Evolutionary conservation across 495 filamentous ascomycete genomes (phyloP).

Genomic region (Thermochaetoides thermophila): DNA sequence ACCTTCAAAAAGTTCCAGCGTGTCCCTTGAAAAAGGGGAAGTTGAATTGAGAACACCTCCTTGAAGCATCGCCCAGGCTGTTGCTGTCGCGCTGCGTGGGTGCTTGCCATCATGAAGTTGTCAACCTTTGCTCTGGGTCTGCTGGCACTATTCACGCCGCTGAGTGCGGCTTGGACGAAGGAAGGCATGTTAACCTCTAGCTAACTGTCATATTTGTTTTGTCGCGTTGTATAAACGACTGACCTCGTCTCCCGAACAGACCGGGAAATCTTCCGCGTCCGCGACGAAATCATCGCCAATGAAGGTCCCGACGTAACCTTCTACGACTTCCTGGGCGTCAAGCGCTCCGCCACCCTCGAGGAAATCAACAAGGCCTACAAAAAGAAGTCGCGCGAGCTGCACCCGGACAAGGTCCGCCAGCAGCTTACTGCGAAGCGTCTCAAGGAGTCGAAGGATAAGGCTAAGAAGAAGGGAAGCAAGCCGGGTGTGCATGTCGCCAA

Average conservation of each 20-base stretch:
- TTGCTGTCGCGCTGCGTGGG: conserved; percentile 1
- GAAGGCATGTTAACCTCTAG: conserved; percentile 42
- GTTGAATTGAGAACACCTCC: not conserved
- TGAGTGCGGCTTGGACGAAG: conserved; percentile 66
- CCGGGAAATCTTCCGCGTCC: conserved; percentile 91
- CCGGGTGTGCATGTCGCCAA: conserved; percentile 53
- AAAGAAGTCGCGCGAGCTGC: conserved; percentile 64
- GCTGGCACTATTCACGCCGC: conserved; percentile 40
- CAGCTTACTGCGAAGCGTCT: conserved; percentile 58
- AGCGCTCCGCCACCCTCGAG: conserved; percentile 57
- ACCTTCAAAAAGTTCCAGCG: conserved; percentile 7
- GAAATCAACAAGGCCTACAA: conserved; percentile 89
- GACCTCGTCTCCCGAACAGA: conserved; percentile 35
- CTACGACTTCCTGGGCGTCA: conserved; percentile 82
- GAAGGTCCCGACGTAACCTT: conserved; percentile 79
- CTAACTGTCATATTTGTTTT: conserved; percentile 5
- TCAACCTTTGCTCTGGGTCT: conserved; percentile 38
- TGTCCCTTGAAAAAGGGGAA: conserved; percentile 1
- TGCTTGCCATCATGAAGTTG: conserved; percentile 37
- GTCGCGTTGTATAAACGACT: not conserved
- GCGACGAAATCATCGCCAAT: conserved; percentile 61
- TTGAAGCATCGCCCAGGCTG: not conserved
- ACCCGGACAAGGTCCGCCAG: conserved; percentile 92
- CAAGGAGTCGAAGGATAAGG: conserved; percentile 36
- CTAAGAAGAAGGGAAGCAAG: conserved; percentile 37